Evolutionary conservation across 495 filamentous ascomycete genomes (phyloP).

Genomic region (Symbiotaphrina buchneri): DNA sequence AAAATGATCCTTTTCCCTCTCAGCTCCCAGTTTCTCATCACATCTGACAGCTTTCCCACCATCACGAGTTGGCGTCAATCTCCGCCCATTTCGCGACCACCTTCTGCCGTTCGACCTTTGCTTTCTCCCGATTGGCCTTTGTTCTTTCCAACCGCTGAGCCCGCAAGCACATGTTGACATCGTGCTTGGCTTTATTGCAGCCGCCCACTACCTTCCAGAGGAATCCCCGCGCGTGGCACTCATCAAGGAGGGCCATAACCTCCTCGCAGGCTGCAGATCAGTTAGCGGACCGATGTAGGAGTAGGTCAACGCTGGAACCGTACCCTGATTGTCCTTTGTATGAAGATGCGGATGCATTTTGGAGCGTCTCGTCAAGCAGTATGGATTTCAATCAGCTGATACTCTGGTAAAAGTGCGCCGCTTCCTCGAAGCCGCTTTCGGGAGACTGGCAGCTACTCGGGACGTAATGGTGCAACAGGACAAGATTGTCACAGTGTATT

Average conservation of each 20-base stretch:
- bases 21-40: no score
- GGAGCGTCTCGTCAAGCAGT: no score
- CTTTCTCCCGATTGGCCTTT: conserved; percentile 48
- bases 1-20: no score
- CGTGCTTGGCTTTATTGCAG: conserved; percentile 67
- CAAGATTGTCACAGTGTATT: no score
- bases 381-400: no score
- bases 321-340: conserved; percentile 75
- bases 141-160: conserved; percentile 58
- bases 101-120: conserved; percentile 39
- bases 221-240: conserved; percentile 87
- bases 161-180: conserved; percentile 64
- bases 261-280: conserved; percentile 61
- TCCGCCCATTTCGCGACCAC: conserved; percentile 62
- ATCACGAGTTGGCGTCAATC: conserved; percentile 50
- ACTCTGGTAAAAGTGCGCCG: no score
- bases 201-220: conserved; percentile 68
- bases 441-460: no score
- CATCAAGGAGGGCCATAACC: conserved; percentile 77
- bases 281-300: conserved; percentile 3
- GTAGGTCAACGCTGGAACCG: conserved; percentile 6
- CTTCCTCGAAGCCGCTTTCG: no score
- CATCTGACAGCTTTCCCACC: no score
- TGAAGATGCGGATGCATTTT: conserved; percentile 95
- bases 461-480: no score